Conservation (phyloP, 2,329 filamentous ascomycete species). For the Alternaria triticimaculans region DNA sequence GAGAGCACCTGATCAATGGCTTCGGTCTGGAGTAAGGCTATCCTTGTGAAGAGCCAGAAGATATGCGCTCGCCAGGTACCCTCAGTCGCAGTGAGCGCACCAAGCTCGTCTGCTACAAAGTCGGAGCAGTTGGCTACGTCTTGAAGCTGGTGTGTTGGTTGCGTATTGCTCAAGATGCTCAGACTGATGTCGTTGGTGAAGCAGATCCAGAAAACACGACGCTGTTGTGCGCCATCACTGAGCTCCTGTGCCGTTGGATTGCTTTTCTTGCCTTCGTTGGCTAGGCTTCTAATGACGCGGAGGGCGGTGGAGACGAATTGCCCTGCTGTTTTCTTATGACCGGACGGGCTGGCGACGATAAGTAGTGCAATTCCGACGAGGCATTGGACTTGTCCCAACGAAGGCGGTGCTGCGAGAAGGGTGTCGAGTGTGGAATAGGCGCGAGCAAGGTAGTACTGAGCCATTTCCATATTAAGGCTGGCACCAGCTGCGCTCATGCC, state of each 20-base stretch:
- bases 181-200: constrained; percentile 28
- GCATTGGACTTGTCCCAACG: constrained; percentile 31
- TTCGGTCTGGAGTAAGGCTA: constrained; percentile 32
- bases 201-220: constrained; percentile 34
- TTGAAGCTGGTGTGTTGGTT: constrained; percentile 25
- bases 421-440: constrained; percentile 19
- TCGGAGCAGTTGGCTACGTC: constrained; percentile 22
- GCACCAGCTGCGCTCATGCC: constrained; percentile 30
- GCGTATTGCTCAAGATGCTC: constrained; percentile 23
- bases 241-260: neutral
- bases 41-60: constrained; percentile 23
- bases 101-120: constrained; percentile 17
- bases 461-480: constrained; percentile 25
- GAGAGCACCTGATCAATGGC: constrained; percentile 32
- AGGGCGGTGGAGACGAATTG: constrained; percentile 33
- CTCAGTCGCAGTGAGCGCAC: constrained; percentile 28
- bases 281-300: constrained; percentile 28
- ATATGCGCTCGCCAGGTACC: constrained; percentile 30
- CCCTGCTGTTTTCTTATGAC: constrained; percentile 6
- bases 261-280: constrained; percentile 21
- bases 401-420: constrained; percentile 25
- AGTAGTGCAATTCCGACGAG: constrained; percentile 28
- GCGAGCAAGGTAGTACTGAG: constrained; percentile 28
- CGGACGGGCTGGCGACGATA: constrained; percentile 18
- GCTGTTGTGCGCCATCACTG: constrained; percentile 26